These are phyloP conservation scores for Ambrosia hybrid DNA, from an alignment of 140 eudicot genomes.

Conservation along the genomic window DNA sequence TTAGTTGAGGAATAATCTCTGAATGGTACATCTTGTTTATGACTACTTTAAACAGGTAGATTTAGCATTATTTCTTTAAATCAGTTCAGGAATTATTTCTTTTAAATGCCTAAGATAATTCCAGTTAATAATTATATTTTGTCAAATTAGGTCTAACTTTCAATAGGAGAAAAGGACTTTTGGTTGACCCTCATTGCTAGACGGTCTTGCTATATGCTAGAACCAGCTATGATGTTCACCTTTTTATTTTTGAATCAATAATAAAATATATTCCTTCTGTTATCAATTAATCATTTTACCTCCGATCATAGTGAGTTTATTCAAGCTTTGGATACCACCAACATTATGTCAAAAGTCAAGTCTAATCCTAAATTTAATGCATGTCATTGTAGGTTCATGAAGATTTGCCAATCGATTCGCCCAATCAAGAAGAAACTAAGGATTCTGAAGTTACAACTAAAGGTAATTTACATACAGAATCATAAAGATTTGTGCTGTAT, in stretches of 20 bases:
- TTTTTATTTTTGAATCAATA: not conserved
- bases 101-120: not conserved
- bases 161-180: slow-evolving; percentile 64
- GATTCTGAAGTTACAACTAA: too few relatives aligned
- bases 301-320: too few relatives aligned
- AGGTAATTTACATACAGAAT: too few relatives aligned
- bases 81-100: not conserved
- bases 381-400: too few relatives aligned
- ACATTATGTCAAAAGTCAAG: too few relatives aligned
- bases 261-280: not conserved
- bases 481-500: too few relatives aligned
- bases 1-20: slow-evolving; percentile 68
- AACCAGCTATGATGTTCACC: slow-evolving; percentile 61
- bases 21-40: slow-evolving; percentile 88
- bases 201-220: slow-evolving; percentile 87
- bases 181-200: slow-evolving; percentile 33
- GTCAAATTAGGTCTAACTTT: slow-evolving; percentile 55
- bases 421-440: too few relatives aligned
- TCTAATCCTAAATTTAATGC: too few relatives aligned
- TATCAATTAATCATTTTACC: not conserved
- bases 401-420: too few relatives aligned
- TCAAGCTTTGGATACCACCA: too few relatives aligned
- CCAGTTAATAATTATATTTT: not conserved
- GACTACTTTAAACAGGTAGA: slow-evolving; percentile 27
- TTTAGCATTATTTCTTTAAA: not conserved